Percentiles rank a stretch among this genome's conserved stretches.
Evolutionary conservation across 352 stramenopile species (phyloP).

Genomic region (Phytophthora rubi): DNA sequence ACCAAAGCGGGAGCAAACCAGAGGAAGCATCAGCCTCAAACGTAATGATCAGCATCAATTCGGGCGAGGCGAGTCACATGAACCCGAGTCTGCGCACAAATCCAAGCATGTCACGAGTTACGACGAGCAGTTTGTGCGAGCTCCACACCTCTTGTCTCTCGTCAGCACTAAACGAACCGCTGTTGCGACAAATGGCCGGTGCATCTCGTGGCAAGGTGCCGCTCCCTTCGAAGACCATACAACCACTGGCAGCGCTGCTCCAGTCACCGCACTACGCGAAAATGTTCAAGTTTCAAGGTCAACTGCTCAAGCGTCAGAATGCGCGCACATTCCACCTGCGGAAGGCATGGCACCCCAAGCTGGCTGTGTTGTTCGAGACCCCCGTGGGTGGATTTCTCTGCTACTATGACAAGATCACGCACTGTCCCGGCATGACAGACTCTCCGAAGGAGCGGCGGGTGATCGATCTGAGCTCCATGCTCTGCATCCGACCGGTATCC

Average conservation of each 20-base stretch:
- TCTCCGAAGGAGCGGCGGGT: conserved; percentile 60
- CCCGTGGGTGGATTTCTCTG: conserved; percentile 70
- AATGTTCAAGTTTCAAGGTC: conserved; percentile 66
- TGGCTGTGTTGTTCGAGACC: conserved; percentile 61
- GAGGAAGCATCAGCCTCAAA: conserved; percentile 34
- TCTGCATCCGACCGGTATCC: conserved; percentile 71
- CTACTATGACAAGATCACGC: conserved; percentile 75
- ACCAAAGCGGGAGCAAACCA: conserved; percentile 13
- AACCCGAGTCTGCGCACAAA: conserved; percentile 17
- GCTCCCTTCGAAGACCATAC: conserved; percentile 21
- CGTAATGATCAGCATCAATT: conserved; percentile 30
- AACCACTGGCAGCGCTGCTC: conserved; percentile 34
- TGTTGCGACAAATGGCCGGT: conserved; percentile 38
- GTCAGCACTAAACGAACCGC: conserved; percentile 30
- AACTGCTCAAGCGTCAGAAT: conserved; percentile 54
- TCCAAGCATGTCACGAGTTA: conserved; percentile 15
- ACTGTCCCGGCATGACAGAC: conserved; percentile 64
- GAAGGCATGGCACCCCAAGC: conserved; percentile 67
- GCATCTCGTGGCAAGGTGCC: conserved; percentile 39
- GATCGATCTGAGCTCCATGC: conserved; percentile 71
- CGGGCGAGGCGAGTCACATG: conserved; percentile 18
- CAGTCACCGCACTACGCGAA: conserved; percentile 55
- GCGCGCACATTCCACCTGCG: conserved; percentile 62
- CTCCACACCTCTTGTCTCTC: conserved; percentile 38
- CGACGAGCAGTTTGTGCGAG: conserved; percentile 37